phyloP scores from a whole-genome alignment of 371 early-diverging fungal genomes.

The Lichtheimia corymbifera region DNA sequence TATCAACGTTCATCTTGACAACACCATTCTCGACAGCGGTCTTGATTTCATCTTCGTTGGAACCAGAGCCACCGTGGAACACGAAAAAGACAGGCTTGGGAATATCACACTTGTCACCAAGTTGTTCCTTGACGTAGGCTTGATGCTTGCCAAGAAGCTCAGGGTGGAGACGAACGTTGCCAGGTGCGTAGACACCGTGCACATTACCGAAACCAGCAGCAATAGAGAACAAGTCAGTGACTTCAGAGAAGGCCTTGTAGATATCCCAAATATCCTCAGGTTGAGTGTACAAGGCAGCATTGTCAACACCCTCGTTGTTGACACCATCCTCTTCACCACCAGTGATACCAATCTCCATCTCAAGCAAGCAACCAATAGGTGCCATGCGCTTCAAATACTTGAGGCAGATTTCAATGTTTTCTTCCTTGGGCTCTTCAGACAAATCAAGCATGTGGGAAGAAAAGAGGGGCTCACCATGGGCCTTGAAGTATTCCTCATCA shows the following conservation, averaged over 20 bases:
- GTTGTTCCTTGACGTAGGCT: slow-evolving; percentile 70
- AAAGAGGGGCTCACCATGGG: slow-evolving; percentile 89
- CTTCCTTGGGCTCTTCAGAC: slow-evolving; percentile 85
- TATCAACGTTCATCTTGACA: slow-evolving; percentile 94
- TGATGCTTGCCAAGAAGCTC: slow-evolving; percentile 89
- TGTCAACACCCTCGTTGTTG: slow-evolving; percentile 88
- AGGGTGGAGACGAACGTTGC: slow-evolving; percentile 89
- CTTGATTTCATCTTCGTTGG: slow-evolving; percentile 76
- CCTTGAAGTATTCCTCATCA: slow-evolving; percentile 87
- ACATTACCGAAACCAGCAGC: slow-evolving; percentile 91
- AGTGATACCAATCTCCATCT: slow-evolving; percentile 95
- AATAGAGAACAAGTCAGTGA: slow-evolving; percentile 83
- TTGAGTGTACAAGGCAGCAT: slow-evolving; percentile 83
- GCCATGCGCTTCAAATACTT: slow-evolving; percentile 88
- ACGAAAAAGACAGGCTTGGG: slow-evolving; percentile 88
- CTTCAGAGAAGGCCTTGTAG: slow-evolving; percentile 72
- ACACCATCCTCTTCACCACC: slow-evolving; percentile 95
- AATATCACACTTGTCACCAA: slow-evolving; percentile 33
- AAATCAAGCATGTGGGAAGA: slow-evolving; percentile 96
- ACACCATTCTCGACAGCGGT: slow-evolving; percentile 84
- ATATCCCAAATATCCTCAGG: slow-evolving; percentile 93
- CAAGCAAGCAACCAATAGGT: slow-evolving; percentile 77
- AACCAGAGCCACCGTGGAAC: slow-evolving; percentile 94
- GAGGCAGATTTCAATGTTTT: slow-evolving; percentile 84
- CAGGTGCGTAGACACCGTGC: slow-evolving; percentile 91